Conservation (phyloP, 352 stramenopile species). For the Globisporangium camurandrum region DNA sequence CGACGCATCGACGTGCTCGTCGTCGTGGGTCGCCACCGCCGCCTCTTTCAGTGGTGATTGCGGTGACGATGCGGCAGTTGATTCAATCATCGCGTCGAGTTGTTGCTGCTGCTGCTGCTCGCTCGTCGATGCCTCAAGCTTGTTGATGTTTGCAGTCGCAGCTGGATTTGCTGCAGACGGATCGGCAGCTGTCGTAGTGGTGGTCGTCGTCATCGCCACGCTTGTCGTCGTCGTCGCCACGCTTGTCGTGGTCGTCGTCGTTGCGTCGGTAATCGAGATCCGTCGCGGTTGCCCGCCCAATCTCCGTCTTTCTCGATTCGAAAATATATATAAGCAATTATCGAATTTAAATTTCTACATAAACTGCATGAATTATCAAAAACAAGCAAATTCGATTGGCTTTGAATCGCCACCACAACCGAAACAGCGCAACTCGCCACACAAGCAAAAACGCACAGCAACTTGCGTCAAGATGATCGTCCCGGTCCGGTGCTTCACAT, state of each 20-base stretch:
- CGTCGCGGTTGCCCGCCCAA: neutral
- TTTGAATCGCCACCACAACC: neutral
- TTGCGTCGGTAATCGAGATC: neutral
- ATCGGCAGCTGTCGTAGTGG: too few relatives aligned
- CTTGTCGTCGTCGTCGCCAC: neutral
- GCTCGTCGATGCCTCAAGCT: neutral
- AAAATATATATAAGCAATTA: neutral
- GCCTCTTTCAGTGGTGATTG: neutral
- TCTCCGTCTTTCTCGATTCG: neutral
- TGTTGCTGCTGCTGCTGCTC: neutral
- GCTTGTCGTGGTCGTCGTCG: neutral
- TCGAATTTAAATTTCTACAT: neutral
- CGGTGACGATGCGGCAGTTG: neutral
- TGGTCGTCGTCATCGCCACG: slow-evolving; percentile 7
- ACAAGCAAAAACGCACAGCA: neutral
- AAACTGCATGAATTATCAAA: neutral
- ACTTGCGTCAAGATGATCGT: slow-evolving; percentile 91
- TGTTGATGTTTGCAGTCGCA: neutral
- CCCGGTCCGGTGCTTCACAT: slow-evolving; percentile 99
- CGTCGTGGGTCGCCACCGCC: neutral
- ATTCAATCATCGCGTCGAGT: too few relatives aligned
- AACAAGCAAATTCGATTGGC: neutral
- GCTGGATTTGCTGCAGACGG: neutral
- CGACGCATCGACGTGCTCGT: neutral
- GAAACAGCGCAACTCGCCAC: neutral